These are phyloP conservation scores for Lizanozyma gosingica DNA, from an alignment of 1,139 yeast species.

Conservation along the genomic window DNA sequence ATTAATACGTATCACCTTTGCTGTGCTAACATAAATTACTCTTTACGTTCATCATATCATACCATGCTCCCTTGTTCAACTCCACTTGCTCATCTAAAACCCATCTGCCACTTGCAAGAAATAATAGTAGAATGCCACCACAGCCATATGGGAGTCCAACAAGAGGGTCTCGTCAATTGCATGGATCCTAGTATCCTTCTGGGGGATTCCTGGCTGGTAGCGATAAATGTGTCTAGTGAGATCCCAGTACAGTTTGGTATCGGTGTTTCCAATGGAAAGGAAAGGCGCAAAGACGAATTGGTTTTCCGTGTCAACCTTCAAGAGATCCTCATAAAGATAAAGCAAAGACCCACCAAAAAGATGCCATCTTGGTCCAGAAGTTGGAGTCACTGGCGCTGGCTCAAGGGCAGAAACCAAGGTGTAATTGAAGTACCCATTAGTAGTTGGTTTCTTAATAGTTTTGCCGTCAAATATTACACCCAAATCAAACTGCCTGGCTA, in stretches of 20 bases:
- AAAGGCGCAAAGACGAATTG: constrained; percentile 25
- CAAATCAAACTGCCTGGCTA: constrained; percentile 38
- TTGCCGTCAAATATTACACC: constrained; percentile 35
- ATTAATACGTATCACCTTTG: too few species aligned
- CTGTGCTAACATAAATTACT: too few species aligned
- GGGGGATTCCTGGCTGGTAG: constrained; percentile 22
- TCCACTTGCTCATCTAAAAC: too few species aligned
- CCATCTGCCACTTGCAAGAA: constrained; percentile 8
- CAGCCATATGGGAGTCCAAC: constrained; percentile 10
- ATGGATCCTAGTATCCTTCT: constrained; percentile 7
- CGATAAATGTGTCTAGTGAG: constrained; percentile 30
- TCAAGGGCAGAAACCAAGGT: constrained; percentile 27
- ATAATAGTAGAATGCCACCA: constrained; percentile 11
- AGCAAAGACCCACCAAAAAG: constrained; percentile 48
- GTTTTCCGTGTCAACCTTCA: constrained; percentile 19
- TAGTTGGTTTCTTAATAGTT: constrained; percentile 19
- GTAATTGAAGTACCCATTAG: constrained; percentile 39
- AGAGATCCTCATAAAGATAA: constrained; percentile 43
- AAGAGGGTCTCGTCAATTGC: constrained; percentile 7
- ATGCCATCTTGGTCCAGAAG: constrained; percentile 41
- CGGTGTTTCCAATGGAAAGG: constrained; percentile 32
- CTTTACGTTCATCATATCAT: too few species aligned
- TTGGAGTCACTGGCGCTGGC: constrained; percentile 55
- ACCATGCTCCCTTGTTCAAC: too few species aligned
- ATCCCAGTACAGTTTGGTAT: constrained; percentile 33